phyloP scores from a whole-genome alignment of 73 alveolate genomes.

The Paramecium biaurelia region DNA sequence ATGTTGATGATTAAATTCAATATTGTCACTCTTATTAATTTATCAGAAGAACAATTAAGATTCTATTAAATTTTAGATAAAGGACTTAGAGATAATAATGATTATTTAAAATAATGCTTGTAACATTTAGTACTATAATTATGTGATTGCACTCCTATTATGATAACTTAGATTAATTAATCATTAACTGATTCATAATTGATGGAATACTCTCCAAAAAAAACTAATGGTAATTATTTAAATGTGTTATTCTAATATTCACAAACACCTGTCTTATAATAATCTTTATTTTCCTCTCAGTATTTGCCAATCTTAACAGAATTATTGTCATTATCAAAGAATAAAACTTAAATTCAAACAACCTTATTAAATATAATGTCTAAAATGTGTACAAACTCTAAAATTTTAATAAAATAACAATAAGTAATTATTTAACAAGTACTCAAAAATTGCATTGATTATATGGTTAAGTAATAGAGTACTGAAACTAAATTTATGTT shows the following conservation, averaged over 20 bases:
- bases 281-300: background rate
- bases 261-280: background rate
- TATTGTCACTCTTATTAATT: constrained; percentile 67
- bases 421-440: constrained; percentile 6
- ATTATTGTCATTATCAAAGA: background rate
- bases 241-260: constrained; percentile 3
- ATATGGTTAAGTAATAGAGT: background rate
- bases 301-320: background rate
- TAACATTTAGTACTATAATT: constrained; percentile 68
- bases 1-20: constrained; percentile 72
- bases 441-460: background rate
- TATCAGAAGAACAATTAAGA: constrained; percentile 71
- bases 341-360: background rate
- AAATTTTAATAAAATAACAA: constrained; percentile 4
- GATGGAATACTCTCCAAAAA: constrained; percentile 64
- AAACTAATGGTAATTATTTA: constrained; percentile 54
- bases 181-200: constrained; percentile 59
- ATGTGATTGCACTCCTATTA: constrained; percentile 69
- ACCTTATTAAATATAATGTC: background rate
- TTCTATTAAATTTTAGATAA: constrained; percentile 76
- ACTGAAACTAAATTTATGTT: constrained; percentile 74
- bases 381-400: constrained; percentile 52
- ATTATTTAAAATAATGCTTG: constrained; percentile 79
- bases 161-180: constrained; percentile 63
- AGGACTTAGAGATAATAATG: constrained; percentile 74